A percentile compares a stretch with the other conserved stretches of the same genome.
phyloP scores from a whole-genome alignment of 495 filamentous ascomycete genomes.

The Daldinia concentrica region DNA sequence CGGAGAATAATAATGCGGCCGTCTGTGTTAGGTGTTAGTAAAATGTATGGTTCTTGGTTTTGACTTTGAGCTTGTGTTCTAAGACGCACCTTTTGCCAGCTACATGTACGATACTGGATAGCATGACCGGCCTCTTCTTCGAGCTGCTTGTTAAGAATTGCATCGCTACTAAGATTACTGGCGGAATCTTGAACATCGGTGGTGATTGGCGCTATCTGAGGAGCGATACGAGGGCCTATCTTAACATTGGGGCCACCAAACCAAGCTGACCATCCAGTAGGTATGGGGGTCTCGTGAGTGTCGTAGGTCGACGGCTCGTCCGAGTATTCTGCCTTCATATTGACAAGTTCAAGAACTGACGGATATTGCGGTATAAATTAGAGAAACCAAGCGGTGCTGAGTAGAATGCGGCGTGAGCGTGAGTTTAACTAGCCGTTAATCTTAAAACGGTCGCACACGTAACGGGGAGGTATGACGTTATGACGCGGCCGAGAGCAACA shows the following conservation, averaged over 20 bases:
- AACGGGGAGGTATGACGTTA: constrained; percentile 7
- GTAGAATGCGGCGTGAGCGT: constrained; percentile 10
- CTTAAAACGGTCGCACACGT: constrained; percentile 16
- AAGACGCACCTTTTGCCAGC: constrained; percentile 79
- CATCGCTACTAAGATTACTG: constrained; percentile 53
- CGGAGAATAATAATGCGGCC: constrained; percentile 84
- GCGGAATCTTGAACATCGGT: constrained; percentile 49
- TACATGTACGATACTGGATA: constrained; percentile 90
- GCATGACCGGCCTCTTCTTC: constrained; percentile 78
- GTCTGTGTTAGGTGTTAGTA: constrained; percentile 61
- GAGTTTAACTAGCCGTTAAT: constrained; percentile 12
- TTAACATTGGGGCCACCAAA: constrained; percentile 51
- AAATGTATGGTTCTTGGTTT: constrained; percentile 17
- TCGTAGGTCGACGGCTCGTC: constrained; percentile 30
- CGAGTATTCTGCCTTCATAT: constrained; percentile 41
- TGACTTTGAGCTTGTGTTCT: constrained; percentile 6
- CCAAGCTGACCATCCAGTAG: constrained; percentile 45
- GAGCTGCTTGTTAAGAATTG: constrained; percentile 74
- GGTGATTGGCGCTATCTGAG: constrained; percentile 47
- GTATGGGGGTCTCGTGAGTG: constrained; percentile 13
- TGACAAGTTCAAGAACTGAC: background rate
- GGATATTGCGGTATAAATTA: background rate
- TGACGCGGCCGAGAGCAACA: background rate
- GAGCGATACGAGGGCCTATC: constrained; percentile 57
- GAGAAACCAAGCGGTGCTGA: background rate